Percentiles rank a stretch among this genome's conserved stretches.
These are phyloP conservation scores for Jatropha curcas DNA, from an alignment of 345 rosid species.

Conservation along the genomic window DNA sequence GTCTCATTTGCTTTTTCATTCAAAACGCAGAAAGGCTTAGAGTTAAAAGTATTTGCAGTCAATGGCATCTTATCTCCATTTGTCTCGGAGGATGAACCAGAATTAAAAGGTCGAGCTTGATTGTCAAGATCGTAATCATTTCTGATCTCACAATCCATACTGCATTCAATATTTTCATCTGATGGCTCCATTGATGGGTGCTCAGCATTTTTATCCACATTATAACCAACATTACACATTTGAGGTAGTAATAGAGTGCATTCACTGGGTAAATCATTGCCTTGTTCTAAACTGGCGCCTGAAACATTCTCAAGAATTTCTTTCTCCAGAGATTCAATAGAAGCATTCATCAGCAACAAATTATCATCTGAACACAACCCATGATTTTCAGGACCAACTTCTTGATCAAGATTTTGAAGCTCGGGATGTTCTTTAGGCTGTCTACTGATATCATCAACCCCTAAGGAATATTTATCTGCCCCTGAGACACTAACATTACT, in stretches of 20 bases:
- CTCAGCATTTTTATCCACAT: slow-evolving; percentile 14
- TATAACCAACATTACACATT: slow-evolving; percentile 12
- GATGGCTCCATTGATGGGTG: slow-evolving; percentile 14
- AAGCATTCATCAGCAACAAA: slow-evolving; percentile 26
- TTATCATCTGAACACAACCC: slow-evolving; percentile 9
- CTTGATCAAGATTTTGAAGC: slow-evolving; percentile 28
- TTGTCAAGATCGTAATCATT: slow-evolving; percentile 21
- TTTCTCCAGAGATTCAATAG: slow-evolving; percentile 24
- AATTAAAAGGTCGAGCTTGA: slow-evolving; percentile 30
- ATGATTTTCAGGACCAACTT: slow-evolving; percentile 24
- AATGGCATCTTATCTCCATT: slow-evolving; percentile 26
- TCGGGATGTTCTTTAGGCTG: slow-evolving; percentile 28
- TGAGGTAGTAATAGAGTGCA: slow-evolving; percentile 7
- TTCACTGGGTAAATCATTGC: slow-evolving; percentile 20
- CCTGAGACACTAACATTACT: slow-evolving; percentile 9
- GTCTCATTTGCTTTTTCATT: slow-evolving; percentile 22
- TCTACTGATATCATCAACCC: slow-evolving; percentile 28
- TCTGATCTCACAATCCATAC: slow-evolving; percentile 12
- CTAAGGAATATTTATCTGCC: slow-evolving; percentile 22
- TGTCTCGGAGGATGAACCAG: slow-evolving; percentile 17
- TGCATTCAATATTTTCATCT: slow-evolving; percentile 25
- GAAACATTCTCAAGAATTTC: slow-evolving; percentile 19
- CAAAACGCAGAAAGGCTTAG: no score
- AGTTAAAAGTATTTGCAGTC: slow-evolving; percentile 21
- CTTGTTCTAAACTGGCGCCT: slow-evolving; percentile 13